Base-by-base conservation (phyloP, 192 early-diverging fungal species). In the Diversispora epigaea region DNA sequence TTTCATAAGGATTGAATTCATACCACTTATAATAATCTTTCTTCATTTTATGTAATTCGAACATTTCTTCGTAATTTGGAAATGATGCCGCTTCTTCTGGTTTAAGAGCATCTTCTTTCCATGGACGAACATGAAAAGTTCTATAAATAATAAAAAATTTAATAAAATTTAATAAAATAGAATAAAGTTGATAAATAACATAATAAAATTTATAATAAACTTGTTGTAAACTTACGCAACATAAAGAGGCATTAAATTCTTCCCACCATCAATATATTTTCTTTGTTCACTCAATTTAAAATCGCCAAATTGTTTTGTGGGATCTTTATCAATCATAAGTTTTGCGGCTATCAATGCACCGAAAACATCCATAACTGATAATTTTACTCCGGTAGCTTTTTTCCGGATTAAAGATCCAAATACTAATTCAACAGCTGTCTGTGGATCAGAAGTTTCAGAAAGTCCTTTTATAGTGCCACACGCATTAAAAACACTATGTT, bases 1-100 rank as follows among this genome's bases (percentile, higher is more conserved):
- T n/a, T n/a, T n/a, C n/a, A n/a, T n/a, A n/a, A n/a, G 93, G 93
- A 6, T 85, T 91, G 60, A 94, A 84, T 68, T 95, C 93, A 77
- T 93, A 93, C 93, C 93, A 95, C 61, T 92, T 91, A 72, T 84
- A 90, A 76, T 80, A 80, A 68, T 83, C 86, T 1, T 75, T 67
- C 47, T 79, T 74, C 9, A 77, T 71, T 5, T 50, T 71, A 58
- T 86, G 56, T 50, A 76, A 57, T 54, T 80, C 77, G 12, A 69
- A 70, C 8, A 49, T 74, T 58, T 86, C 68, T 41, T 76, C 61
- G 54, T 87, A 79, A 22, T 80, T 70, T 10, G 77, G 79, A 43
- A 81, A 60, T 46, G 22, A 56, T 39, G 40, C 76, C n/a, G 73
- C 50, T 4, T 74, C 63, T 39, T 60, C 50, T 12, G 12, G 41